Percentiles rank a stretch among this genome's conserved stretches.
Evolutionary conservation across 2,329 filamentous ascomycete genomes (phyloP).

Genomic region (Lecanosticta acicola): DNA sequence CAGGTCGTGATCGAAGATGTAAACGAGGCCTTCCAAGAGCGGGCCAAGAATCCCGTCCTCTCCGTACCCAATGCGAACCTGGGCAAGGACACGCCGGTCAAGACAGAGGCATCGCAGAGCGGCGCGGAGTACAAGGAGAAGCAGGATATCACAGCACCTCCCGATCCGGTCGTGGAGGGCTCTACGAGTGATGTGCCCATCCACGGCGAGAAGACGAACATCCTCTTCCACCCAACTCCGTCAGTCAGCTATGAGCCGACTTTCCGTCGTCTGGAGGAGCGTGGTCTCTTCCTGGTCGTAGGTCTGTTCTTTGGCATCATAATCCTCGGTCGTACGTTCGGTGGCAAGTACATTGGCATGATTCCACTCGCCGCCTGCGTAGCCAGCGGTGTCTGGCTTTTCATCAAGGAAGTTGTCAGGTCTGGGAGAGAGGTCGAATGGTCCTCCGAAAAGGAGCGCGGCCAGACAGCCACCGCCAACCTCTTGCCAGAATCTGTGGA

Average conservation of each 20-base stretch:
- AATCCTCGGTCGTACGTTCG: constrained; percentile 72
- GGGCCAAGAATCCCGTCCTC: constrained; percentile 67
- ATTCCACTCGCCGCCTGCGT: constrained; percentile 68
- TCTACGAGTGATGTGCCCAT: constrained; percentile 92
- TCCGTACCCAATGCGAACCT: constrained; percentile 88
- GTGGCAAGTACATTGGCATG: constrained; percentile 69
- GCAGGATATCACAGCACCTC: constrained; percentile 86
- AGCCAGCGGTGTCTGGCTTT: constrained; percentile 74
- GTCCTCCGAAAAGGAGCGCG: constrained; percentile 78
- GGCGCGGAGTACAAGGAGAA: constrained; percentile 74
- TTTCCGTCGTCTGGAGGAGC: constrained; percentile 68
- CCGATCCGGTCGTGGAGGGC: constrained; percentile 74
- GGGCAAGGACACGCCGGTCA: constrained; percentile 64
- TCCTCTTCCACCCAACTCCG: constrained; percentile 91
- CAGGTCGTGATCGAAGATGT: constrained; percentile 83
- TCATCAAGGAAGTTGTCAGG: constrained; percentile 80
- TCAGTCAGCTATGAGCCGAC: constrained; percentile 85
- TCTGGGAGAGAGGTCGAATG: constrained; percentile 81
- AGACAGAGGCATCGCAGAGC: constrained; percentile 65
- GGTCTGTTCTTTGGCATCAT: constrained; percentile 69
- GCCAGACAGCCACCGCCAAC: constrained; percentile 77
- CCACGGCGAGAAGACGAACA: constrained; percentile 91
- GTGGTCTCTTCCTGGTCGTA: constrained; percentile 63
- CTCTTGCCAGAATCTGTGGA: constrained; percentile 83
- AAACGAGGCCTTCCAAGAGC: constrained; percentile 62